Evolutionary conservation across 1,284 basidiomycete genomes (phyloP).

Genomic region (Salmacisia buchloeana): DNA sequence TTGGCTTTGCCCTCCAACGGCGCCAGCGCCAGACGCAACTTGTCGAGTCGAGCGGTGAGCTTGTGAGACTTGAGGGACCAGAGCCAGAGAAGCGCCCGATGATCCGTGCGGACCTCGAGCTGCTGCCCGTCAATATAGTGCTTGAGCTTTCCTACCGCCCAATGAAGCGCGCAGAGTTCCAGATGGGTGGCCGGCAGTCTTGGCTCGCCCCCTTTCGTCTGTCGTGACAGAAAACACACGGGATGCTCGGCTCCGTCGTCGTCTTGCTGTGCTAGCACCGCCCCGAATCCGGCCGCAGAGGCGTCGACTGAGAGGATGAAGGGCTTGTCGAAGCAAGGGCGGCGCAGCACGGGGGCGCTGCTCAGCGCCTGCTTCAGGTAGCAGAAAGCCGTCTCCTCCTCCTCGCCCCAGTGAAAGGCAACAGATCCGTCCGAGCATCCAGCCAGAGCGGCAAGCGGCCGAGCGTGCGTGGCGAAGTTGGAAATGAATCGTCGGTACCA

Average conservation of each 20-base stretch:
- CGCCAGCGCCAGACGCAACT: background rate
- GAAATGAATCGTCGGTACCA: background rate
- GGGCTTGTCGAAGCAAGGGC: background rate
- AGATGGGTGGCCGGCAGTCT: background rate
- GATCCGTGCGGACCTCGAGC: background rate
- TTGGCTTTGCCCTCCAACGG: background rate
- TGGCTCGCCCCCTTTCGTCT: background rate
- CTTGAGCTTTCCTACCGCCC: background rate
- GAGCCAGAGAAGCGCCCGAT: background rate
- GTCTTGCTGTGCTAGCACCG: background rate
- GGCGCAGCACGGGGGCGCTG: background rate
- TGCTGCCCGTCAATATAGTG: background rate
- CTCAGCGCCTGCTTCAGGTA: background rate
- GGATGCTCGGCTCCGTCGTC: background rate
- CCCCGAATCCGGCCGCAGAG: background rate
- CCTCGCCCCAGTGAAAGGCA: background rate
- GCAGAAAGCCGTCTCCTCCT: background rate
- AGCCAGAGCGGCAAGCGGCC: background rate
- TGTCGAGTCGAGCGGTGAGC: background rate
- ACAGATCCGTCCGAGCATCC: background rate
- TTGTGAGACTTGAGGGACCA: background rate
- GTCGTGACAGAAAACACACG: background rate
- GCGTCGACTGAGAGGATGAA: background rate
- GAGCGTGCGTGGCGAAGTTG: background rate
- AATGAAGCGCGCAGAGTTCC: background rate